These are phyloP conservation scores for Rhynchospora pubera DNA, from an alignment of 176 grass and related monocot species.

Conservation along the genomic window DNA sequence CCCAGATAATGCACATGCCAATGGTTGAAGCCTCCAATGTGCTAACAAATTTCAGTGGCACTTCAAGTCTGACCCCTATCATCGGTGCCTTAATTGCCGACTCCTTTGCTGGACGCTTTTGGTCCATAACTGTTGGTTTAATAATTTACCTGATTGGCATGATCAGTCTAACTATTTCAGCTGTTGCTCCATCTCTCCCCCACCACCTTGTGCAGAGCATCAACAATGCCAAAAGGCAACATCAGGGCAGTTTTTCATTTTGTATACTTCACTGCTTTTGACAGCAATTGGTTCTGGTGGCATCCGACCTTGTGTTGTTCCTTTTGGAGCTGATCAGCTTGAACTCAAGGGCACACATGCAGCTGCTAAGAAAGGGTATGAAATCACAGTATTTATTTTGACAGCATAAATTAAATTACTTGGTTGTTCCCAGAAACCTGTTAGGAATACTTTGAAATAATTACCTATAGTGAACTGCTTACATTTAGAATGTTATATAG, in stretches of 20 bases:
- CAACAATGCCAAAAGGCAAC: conserved; percentile 17
- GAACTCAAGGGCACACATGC: neutral
- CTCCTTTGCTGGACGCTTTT: conserved; percentile 35
- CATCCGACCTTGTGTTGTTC: conserved; percentile 51
- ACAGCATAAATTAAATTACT: neutral
- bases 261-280: conserved; percentile 36
- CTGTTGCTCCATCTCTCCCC: conserved; percentile 32
- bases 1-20: conserved; percentile 46
- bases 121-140: conserved; percentile 25
- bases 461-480: neutral
- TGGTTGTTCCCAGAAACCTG: neutral
- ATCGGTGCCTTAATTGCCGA: conserved; percentile 38
- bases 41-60: conserved; percentile 44
- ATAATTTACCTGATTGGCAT: conserved; percentile 43
- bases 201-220: neutral
- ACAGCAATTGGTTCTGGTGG: conserved; percentile 47
- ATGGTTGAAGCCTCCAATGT: conserved; percentile 49
- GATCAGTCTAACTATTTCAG: conserved; percentile 39
- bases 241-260: conserved; percentile 31
- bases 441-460: neutral
- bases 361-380: conserved; percentile 24
- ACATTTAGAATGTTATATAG: neutral
- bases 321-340: conserved; percentile 58
- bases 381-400: neutral
- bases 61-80: conserved; percentile 40